Evolutionary conservation across 2,329 filamentous ascomycete genomes (phyloP).

Genomic region (Scedosporium aurantiacum): DNA sequence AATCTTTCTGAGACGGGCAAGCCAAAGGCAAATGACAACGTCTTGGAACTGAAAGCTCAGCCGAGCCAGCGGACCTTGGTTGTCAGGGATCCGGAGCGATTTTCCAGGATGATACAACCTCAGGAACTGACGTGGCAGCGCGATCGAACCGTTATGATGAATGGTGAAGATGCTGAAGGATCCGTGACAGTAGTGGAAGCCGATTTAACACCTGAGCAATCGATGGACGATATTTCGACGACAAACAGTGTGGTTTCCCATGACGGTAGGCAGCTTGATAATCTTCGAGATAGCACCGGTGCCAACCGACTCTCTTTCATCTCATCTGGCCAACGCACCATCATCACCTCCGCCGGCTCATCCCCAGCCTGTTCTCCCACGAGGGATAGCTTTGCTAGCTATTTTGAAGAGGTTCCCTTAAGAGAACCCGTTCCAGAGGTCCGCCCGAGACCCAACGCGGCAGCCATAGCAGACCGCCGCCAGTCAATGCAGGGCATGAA

Average conservation of each 20-base stretch:
- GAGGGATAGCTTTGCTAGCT: conserved; percentile 36
- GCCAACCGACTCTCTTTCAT: conserved; percentile 45
- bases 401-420: conserved; percentile 11
- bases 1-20: conserved; percentile 48
- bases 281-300: conserved; percentile 37
- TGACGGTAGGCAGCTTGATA: conserved; percentile 48
- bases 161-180: conserved; percentile 3
- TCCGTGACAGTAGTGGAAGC: conserved; percentile 11
- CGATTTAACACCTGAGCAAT: conserved; percentile 26
- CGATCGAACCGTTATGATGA: conserved; percentile 1
- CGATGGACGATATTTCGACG: conserved; percentile 43
- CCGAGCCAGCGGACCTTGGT: conserved; percentile 35
- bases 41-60: conserved; percentile 23
- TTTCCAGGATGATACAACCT: conserved; percentile 26
- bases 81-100: conserved; percentile 35
- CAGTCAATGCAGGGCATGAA: conserved; percentile 39
- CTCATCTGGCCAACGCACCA: conserved; percentile 49
- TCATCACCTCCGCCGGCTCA: conserved; percentile 46
- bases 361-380: conserved; percentile 47
- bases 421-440: conserved; percentile 20
- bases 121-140: conserved; percentile 23
- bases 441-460: conserved; percentile 38
- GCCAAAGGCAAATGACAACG: conserved; percentile 29
- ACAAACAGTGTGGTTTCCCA: conserved; percentile 47
- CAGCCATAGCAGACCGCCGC: conserved; percentile 37